phyloP scores from a whole-genome alignment of 2,329 filamentous ascomycete genomes.

The Dactylellina sp. region DNA sequence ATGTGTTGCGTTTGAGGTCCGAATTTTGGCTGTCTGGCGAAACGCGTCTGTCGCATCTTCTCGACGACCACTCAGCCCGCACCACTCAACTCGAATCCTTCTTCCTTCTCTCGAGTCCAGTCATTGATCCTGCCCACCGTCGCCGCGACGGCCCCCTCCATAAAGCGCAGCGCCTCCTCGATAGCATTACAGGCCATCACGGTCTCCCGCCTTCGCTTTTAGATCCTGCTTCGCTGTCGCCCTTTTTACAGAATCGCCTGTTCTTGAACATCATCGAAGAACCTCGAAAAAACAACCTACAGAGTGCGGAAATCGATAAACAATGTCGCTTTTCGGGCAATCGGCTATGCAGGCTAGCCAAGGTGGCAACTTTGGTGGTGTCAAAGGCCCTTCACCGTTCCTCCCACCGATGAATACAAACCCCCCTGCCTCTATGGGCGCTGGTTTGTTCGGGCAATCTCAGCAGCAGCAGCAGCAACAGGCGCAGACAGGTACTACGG shows the following conservation, averaged over 20 bases:
- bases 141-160: not conserved
- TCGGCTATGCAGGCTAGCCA: slow-evolving; percentile 52
- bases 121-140: slow-evolving; percentile 17
- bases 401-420: slow-evolving; percentile 20
- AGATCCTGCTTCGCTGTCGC: not conserved
- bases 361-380: slow-evolving; percentile 52
- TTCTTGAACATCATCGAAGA: not conserved
- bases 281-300: slow-evolving; percentile 17
- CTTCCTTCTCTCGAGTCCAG: not conserved
- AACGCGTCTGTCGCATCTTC: slow-evolving; percentile 51
- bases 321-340: slow-evolving; percentile 53
- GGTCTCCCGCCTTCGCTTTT: not conserved
- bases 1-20: slow-evolving; percentile 52
- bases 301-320: slow-evolving; percentile 58
- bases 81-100: slow-evolving; percentile 19
- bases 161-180: not conserved
- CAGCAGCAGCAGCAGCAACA: slow-evolving; percentile 54
- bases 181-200: not conserved
- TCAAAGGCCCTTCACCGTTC: slow-evolving; percentile 52
- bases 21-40: slow-evolving; percentile 34
- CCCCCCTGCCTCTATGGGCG: slow-evolving; percentile 31
- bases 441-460: slow-evolving; percentile 57
- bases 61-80: slow-evolving; percentile 26
- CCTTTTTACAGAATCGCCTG: not conserved
- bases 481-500: slow-evolving; percentile 1